Percentiles rank a stretch among this genome's conserved stretches.
Evolutionary conservation across 192 early-diverging fungal genomes (phyloP).

Genomic region (Dispira parvispora): DNA sequence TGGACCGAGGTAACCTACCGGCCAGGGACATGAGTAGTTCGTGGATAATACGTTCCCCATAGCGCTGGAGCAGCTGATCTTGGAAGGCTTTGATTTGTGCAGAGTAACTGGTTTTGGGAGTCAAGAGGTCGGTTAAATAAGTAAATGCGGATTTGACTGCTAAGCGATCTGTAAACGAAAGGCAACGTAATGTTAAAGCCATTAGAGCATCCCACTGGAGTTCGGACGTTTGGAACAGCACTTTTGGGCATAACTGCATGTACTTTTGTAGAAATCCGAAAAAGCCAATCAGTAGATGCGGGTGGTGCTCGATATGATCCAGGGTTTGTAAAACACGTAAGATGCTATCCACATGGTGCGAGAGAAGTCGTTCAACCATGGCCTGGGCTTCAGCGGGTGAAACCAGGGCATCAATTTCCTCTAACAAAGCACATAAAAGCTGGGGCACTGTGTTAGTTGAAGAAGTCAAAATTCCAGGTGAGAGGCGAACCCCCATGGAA

Average conservation of each 20-base stretch:
- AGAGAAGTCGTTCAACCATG: not conserved
- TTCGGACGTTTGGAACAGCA: not conserved
- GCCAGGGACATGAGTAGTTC: slow-evolving; percentile 23
- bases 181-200: not conserved
- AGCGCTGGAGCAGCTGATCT: not conserved
- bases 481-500: too few relatives aligned
- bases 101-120: not conserved
- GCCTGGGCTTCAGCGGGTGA: not conserved
- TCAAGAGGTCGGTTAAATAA: not conserved
- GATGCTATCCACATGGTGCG: not conserved
- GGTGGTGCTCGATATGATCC: not conserved
- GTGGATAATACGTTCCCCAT: not conserved
- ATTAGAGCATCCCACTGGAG: not conserved
- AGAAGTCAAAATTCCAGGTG: too few relatives aligned
- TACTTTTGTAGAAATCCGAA: not conserved
- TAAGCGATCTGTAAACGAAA: not conserved
- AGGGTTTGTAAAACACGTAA: not conserved
- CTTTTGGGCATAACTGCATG: not conserved
- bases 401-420: not conserved
- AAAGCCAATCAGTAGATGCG: not conserved
- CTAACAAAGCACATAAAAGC: not conserved
- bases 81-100: not conserved
- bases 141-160: not conserved
- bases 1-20: slow-evolving; percentile 31
- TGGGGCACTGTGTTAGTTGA: not conserved